A percentile compares a stretch with the other conserved stretches of the same genome.
Evolutionary conservation across 352 stramenopile genomes (phyloP).

Genomic region (Saprolegnia diclina): DNA sequence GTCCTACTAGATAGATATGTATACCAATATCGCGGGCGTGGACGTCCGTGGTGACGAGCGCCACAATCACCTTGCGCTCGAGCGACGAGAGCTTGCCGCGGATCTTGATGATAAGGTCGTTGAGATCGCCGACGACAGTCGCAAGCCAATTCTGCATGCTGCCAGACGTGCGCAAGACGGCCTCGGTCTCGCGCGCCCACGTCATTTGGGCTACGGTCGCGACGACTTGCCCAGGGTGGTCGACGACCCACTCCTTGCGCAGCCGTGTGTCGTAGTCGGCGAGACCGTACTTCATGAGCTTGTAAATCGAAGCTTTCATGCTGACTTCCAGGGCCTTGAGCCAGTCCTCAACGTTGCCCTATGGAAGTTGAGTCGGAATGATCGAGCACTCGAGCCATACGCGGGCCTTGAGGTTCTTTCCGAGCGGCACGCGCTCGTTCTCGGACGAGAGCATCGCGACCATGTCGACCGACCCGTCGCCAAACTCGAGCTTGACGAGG

Average conservation of each 20-base stretch:
- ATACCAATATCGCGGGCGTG: conserved; percentile 86
- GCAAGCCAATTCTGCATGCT: conserved; percentile 65
- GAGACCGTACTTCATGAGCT: conserved; percentile 88
- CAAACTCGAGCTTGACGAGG: conserved; percentile 74
- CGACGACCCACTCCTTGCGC: conserved; percentile 79
- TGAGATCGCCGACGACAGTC: conserved; percentile 76
- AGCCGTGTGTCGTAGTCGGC: conserved; percentile 86
- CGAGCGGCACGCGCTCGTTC: conserved; percentile 78
- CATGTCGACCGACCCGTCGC: conserved; percentile 89
- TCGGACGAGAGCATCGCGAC: conserved; percentile 90
- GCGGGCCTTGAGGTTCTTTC: conserved; percentile 91
- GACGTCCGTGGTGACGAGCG: conserved; percentile 90
- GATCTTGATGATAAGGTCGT: conserved; percentile 91
- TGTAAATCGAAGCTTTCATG: conserved; percentile 91
- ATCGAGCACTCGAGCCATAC: too few relatives aligned
- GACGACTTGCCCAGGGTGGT: conserved; percentile 90
- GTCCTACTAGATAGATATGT: not conserved
- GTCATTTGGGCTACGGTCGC: conserved; percentile 92
- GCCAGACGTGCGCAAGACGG: conserved; percentile 37
- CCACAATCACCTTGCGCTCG: conserved; percentile 89
- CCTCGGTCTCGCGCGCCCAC: conserved; percentile 86
- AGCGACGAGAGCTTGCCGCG: conserved; percentile 82
- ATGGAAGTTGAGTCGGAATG: too few relatives aligned
- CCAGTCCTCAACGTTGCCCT: conserved; percentile 83
- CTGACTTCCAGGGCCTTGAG: conserved; percentile 80